Evolutionary conservation across 352 stramenopile genomes (phyloP).

Genomic region (Phytophthora tubulina): DNA sequence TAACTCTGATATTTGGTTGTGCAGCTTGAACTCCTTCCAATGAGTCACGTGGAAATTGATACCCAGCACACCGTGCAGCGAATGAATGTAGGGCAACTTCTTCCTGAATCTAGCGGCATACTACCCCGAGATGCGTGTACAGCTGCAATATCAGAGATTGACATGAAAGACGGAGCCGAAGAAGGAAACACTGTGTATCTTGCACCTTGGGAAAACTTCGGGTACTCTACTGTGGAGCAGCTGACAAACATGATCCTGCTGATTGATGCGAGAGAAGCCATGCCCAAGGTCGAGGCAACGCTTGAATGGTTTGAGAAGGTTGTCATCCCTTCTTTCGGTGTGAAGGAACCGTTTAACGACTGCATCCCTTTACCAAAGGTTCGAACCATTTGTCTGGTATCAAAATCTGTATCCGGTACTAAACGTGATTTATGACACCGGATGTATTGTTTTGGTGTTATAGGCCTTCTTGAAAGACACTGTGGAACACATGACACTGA

Average conservation of each 20-base stretch:
- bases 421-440: no score
- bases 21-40: background rate
- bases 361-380: background rate
- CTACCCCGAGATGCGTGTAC: background rate
- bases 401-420: no score
- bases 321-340: background rate
- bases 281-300: background rate
- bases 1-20: no score
- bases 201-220: conserved; percentile 6
- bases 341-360: background rate
- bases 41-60: background rate
- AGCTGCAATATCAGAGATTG: conserved; percentile 12
- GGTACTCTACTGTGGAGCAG: conserved; percentile 2
- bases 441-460: no score
- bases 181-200: conserved; percentile 5
- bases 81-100: conserved; percentile 8
- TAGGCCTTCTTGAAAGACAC: no score
- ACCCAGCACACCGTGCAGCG: background rate
- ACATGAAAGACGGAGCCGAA: background rate
- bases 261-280: conserved; percentile 1
- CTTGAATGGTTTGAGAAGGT: background rate
- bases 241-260: conserved; percentile 9
- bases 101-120: background rate
- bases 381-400: no score
- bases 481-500: no score